Evolutionary conservation across 345 rosid genomes (phyloP).

Genomic region (Corymbia maculata): DNA sequence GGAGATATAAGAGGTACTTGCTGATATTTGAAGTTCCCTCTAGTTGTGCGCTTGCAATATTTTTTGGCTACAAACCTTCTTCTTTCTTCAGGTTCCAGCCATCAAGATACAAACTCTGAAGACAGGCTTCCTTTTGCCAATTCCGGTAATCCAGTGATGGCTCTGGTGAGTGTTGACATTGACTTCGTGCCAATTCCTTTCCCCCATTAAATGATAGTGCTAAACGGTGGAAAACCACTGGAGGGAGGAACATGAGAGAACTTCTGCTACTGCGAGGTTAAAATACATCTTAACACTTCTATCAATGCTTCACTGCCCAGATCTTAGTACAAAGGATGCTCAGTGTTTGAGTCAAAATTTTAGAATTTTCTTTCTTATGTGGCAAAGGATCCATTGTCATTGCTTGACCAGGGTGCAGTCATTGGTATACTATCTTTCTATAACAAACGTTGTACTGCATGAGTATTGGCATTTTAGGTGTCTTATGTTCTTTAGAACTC

Average conservation of each 20-base stretch:
- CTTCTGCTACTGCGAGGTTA: neutral
- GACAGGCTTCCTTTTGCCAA: slow-evolving; percentile 74
- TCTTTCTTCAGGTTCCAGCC: slow-evolving; percentile 26
- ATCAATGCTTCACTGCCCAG: neutral
- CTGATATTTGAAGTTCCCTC: neutral
- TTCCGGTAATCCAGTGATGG: slow-evolving; percentile 90
- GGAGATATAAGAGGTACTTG: slow-evolving; percentile 44
- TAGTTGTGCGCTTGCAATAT: neutral
- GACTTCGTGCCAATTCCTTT: neutral
- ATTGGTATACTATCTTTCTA: neutral
- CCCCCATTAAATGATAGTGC: neutral
- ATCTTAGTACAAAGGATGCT: neutral
- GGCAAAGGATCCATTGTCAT: neutral
- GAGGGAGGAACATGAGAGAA: neutral
- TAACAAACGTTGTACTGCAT: neutral
- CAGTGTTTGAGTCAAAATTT: neutral
- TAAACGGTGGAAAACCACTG: neutral
- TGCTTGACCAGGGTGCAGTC: neutral
- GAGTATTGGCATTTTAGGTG: neutral
- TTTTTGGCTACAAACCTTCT: neutral
- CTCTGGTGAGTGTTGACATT: slow-evolving; percentile 48
- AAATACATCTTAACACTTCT: neutral
- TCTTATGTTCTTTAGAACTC: neutral
- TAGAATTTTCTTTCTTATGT: neutral
- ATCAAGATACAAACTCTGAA: slow-evolving; percentile 50